Conservation (phyloP, 2,329 filamentous ascomycete genomes). For the Alternaria sp. region DNA sequence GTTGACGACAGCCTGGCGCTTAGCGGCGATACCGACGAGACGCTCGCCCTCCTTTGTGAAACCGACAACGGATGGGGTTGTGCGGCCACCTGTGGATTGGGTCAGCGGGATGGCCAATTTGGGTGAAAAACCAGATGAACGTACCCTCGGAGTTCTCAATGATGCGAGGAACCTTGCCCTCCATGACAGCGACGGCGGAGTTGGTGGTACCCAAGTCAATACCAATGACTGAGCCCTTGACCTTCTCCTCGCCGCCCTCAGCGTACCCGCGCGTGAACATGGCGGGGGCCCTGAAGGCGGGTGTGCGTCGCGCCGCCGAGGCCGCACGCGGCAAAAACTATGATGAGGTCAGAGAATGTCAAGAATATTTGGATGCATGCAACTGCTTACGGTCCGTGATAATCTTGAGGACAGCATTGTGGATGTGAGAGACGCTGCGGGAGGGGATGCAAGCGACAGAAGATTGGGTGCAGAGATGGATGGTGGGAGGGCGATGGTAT, state of each 20-base stretch:
- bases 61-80: constrained; percentile 92
- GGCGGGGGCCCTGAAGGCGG: constrained; percentile 72
- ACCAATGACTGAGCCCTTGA: constrained; percentile 95
- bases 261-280: constrained; percentile 75
- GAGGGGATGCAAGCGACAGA: constrained; percentile 37
- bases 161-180: constrained; percentile 93
- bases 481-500: constrained; percentile 28
- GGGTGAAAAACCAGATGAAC: constrained; percentile 8
- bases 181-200: constrained; percentile 96
- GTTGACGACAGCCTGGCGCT: constrained; percentile 98
- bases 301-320: constrained; percentile 69
- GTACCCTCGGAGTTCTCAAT: constrained; percentile 97
- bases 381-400: constrained; percentile 49
- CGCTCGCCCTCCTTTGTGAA: constrained; percentile 96
- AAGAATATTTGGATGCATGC: background rate
- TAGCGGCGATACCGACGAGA: constrained; percentile 94
- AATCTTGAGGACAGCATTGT: constrained; percentile 52
- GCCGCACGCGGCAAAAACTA: constrained; percentile 74
- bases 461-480: constrained; percentile 26
- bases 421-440: constrained; percentile 38
- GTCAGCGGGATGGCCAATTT: constrained; percentile 15
- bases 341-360: constrained; percentile 35
- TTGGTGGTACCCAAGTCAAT: constrained; percentile 98
- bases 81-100: constrained; percentile 71
- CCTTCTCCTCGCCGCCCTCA: constrained; percentile 76